Base-by-base conservation (phyloP, 192 early-diverging fungal genomes). In the Coemansia sp. region DNA sequence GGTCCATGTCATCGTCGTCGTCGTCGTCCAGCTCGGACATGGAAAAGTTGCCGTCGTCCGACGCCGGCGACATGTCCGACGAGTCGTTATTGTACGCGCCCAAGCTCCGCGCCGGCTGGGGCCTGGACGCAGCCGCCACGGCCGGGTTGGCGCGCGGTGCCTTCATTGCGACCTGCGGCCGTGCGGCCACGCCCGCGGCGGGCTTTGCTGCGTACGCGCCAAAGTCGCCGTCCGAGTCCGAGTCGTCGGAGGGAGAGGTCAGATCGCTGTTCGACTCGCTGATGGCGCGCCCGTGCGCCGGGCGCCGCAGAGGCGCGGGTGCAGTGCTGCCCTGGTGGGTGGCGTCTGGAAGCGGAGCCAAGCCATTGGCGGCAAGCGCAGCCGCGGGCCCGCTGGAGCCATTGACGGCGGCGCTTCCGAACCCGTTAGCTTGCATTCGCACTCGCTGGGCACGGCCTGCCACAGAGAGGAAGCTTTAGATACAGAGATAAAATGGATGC, bases 201-300 rank as follows among this genome's bases (percentile, higher is more conserved):
- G 50, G 31, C 39, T 34, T 43, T 37, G 39, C 54, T 5, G 44
- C 47, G 28, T 65, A 73, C 10, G 18, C 57, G 39, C 62, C 62
- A 61, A 65, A 73, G 22, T 60, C 63, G 42, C 69, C 61, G 37
- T 57, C 62, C 6, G 53, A 59, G n/a, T n/a, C n/a, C 3, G 38
- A 54, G 36, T 34, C 38, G 40, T 36, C 53, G 50, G 31, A 42
- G 2, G 41, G n/a, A 3, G 69, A 73, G 2, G 69, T 54, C 20
- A 60, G 36, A 9, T 73, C 69, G 57, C 69, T 73, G 44, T 65
- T 61, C 25, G 69, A 65, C 26, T 73, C 69, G 62, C 69, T 73
- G 32, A 73, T 59, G 3, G 64, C 63, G 49, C 69, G 61, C 8
- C 38, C 58, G 18, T 73, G 69, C 12, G 54, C 40, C 13, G 69